phyloP scores from a whole-genome alignment of 2,329 filamentous ascomycete genomes.

The Penicillium glabrum region DNA sequence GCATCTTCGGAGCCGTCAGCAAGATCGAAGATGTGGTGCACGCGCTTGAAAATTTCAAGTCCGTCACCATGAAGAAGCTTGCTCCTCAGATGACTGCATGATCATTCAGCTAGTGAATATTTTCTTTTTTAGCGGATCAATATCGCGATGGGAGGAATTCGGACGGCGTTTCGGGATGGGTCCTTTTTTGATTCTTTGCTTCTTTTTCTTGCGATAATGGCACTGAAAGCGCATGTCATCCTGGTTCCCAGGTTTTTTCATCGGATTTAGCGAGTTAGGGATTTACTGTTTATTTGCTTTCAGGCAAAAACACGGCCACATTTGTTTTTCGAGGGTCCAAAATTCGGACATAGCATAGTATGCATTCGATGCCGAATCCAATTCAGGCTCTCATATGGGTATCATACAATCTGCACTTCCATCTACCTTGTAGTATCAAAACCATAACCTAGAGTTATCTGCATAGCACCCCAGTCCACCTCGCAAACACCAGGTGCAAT shows the following conservation, averaged over 20 bases:
- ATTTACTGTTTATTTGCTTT: not conserved
- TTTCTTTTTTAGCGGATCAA: constrained; percentile 13
- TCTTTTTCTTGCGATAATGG: not conserved
- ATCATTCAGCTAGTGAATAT: constrained; percentile 3
- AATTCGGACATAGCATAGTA: not conserved
- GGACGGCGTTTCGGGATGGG: constrained; percentile 17
- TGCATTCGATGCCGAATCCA: not conserved
- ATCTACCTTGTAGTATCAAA: not conserved
- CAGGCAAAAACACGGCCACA: not conserved
- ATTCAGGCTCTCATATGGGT: constrained; percentile 2
- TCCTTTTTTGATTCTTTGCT: constrained; percentile 1
- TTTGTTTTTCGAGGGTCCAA: not conserved
- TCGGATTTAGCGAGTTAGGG: constrained; percentile 8
- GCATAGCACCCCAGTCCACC: not conserved
- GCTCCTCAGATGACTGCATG: constrained; percentile 39
- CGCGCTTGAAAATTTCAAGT: constrained; percentile 44
- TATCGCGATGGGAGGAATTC: constrained; percentile 6
- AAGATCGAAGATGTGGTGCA: constrained; percentile 41
- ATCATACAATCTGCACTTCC: constrained; percentile 5
- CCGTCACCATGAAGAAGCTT: constrained; percentile 42
- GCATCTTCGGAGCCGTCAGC: constrained; percentile 44
- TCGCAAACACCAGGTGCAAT: not conserved
- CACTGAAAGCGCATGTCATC: not conserved
- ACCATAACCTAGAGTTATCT: not conserved
- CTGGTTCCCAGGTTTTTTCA: not conserved